Evolutionary conservation across 768 basidiomycete genomes (phyloP).

Genomic region (Aureoboletus auriporus): DNA sequence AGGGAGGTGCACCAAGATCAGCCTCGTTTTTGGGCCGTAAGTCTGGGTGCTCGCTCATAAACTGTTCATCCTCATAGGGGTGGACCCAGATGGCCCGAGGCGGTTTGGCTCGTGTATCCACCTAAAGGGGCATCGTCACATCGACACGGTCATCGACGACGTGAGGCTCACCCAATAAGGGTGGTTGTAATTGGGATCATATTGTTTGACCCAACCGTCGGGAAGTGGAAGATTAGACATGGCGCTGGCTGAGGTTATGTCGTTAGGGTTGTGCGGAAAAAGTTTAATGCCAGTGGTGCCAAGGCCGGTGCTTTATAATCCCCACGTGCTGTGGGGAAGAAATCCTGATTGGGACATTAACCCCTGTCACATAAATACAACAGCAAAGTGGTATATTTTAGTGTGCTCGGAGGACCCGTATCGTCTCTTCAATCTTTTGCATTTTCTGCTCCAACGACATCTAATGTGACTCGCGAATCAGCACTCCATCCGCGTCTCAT

Average conservation of each 20-base stretch:
- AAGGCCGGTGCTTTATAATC: neutral
- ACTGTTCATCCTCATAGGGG: constrained; percentile 66
- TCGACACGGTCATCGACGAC: neutral
- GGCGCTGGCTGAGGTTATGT: neutral
- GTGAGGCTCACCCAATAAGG: constrained; percentile 45
- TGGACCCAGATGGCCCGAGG: constrained; percentile 71
- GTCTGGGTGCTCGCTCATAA: constrained; percentile 53
- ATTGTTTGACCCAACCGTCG: constrained; percentile 52
- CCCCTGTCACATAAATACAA: neutral
- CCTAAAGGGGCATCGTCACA: constrained; percentile 34
- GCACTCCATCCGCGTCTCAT: no score
- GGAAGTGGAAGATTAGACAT: constrained; percentile 42
- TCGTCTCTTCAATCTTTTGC: constrained; percentile 45
- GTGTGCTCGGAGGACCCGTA: constrained; percentile 35
- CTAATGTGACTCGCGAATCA: constrained; percentile 27
- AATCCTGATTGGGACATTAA: neutral
- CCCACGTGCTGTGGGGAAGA: constrained; percentile 14
- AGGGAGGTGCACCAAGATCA: constrained; percentile 18
- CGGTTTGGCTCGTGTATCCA: constrained; percentile 60
- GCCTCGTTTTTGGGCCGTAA: constrained; percentile 30
- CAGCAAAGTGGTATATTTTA: neutral
- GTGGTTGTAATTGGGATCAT: constrained; percentile 39
- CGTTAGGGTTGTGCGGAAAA: neutral
- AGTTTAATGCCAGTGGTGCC: no score
- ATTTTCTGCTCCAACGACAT: constrained; percentile 55